These are phyloP conservation scores for Juncus effusus DNA, from an alignment of 176 grass and related monocot species.

Conservation along the genomic window DNA sequence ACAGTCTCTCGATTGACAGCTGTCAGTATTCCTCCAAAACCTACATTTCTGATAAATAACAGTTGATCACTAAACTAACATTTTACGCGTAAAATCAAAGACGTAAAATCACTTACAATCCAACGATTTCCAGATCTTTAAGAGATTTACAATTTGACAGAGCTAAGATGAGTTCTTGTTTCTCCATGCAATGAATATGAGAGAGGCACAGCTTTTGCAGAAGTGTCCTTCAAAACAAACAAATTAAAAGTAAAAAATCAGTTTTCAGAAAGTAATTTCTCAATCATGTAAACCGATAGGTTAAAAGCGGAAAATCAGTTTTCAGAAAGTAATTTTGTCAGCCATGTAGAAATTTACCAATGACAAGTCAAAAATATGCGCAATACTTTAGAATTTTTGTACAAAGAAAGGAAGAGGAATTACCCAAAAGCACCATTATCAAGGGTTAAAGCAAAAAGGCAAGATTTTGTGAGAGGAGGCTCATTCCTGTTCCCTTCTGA, in stretches of 20 bases:
- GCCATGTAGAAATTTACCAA: too few species aligned
- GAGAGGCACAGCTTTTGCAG: slow-evolving; percentile 27
- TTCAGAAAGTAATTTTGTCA: too few species aligned
- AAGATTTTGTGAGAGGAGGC: slow-evolving; percentile 34
- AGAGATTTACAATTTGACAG: slow-evolving; percentile 25
- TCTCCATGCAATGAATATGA: slow-evolving; percentile 40
- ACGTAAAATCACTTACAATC: slow-evolving; percentile 31
- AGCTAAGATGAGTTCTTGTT: slow-evolving; percentile 17
- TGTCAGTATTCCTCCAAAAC: too few species aligned
- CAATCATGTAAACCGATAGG: not conserved
- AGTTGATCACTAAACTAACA: too few species aligned
- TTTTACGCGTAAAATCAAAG: too few species aligned
- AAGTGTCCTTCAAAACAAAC: slow-evolving; percentile 18
- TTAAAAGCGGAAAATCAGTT: too few species aligned
- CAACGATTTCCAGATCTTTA: slow-evolving; percentile 37
- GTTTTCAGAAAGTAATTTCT: not conserved
- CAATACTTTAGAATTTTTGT: too few species aligned
- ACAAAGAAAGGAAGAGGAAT: too few species aligned
- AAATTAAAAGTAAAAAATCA: not conserved
- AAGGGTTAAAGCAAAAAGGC: slow-evolving; percentile 32
- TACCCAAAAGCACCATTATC: slow-evolving; percentile 39
- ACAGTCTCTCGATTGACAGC: too few species aligned
- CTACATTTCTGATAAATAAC: too few species aligned
- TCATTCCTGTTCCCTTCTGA: not conserved
- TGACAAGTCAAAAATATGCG: too few species aligned